phyloP scores from a whole-genome alignment of 208 protist genomes.

The Herpetomonas samuelpessoai region DNA sequence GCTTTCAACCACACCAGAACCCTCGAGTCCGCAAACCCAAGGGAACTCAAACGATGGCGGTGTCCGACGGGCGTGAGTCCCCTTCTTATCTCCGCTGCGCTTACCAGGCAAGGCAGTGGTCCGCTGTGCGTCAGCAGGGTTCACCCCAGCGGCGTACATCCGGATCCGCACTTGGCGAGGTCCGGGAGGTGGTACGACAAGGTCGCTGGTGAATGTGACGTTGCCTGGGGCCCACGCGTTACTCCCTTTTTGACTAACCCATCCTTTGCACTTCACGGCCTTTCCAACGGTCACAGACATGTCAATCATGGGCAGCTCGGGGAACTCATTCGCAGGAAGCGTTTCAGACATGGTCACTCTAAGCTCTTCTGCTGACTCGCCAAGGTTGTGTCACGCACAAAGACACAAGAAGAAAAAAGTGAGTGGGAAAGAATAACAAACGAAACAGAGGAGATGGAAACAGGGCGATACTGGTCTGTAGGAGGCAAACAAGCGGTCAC shows the following conservation, averaged over 20 bases:
- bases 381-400: conserved; percentile 2
- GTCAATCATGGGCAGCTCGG: background rate
- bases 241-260: conserved; percentile 16
- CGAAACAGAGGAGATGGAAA: background rate
- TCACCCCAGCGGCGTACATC: conserved; percentile 66
- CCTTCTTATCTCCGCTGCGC: conserved; percentile 3
- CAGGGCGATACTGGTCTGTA: background rate
- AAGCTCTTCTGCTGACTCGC: background rate
- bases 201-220: conserved; percentile 26
- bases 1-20: conserved; percentile 69
- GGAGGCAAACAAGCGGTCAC: background rate
- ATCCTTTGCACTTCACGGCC: conserved; percentile 35
- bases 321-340: background rate
- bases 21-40: conserved; percentile 61
- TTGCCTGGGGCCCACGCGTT: conserved; percentile 28
- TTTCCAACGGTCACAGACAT: conserved; percentile 18
- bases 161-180: conserved; percentile 56
- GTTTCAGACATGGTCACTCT: background rate
- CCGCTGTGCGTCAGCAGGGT: conserved; percentile 50
- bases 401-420: conserved; percentile 12
- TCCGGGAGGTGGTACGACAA: conserved; percentile 42
- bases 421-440: conserved; percentile 13
- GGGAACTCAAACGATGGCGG: conserved; percentile 38
- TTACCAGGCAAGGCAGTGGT: conserved; percentile 11
- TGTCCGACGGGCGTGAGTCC: conserved; percentile 13